Conservation (phyloP, 371 early-diverging fungal genomes). For the Nematocida major region DNA sequence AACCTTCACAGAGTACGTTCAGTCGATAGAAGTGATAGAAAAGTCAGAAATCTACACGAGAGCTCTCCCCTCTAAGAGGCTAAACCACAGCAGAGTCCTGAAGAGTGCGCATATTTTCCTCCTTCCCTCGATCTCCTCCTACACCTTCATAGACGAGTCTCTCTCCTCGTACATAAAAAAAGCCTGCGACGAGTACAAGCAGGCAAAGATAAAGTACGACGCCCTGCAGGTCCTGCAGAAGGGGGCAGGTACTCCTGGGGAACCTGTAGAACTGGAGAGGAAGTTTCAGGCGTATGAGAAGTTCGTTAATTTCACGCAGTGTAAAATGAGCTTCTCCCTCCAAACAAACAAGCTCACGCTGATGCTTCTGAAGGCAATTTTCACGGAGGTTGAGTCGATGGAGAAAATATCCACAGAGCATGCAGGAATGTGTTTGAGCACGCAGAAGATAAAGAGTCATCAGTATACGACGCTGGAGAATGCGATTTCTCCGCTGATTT, state of each 20-base stretch:
- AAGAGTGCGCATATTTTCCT: conserved; percentile 35
- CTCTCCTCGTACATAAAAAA: conserved; percentile 1
- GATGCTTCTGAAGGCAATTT: conserved; percentile 2
- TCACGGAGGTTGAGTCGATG: conserved; percentile 21
- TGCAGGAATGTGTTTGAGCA: background rate
- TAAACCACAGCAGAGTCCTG: conserved; percentile 40
- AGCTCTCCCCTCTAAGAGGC: background rate
- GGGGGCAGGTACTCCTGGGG: background rate
- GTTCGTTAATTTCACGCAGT: conserved; percentile 34
- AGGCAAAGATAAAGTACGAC: background rate
- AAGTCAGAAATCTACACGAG: conserved; percentile 22
- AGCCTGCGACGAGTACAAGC: conserved; percentile 36
- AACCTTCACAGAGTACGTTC: conserved; percentile 19
- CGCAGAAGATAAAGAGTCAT: conserved; percentile 2
- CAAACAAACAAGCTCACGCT: conserved; percentile 26
- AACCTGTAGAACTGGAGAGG: conserved; percentile 8
- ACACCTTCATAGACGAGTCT: background rate
- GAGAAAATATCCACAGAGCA: conserved; percentile 2
- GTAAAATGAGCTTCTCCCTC: conserved; percentile 33
- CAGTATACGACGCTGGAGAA: conserved; percentile 22
- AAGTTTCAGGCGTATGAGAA: conserved; percentile 42
- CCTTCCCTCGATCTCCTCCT: background rate
- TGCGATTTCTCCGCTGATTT: background rate
- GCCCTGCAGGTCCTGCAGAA: background rate
- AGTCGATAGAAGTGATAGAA: conserved; percentile 40